Evolutionary conservation across 73 alveolate species (phyloP).

Genomic region (Paramecium octaurelia): DNA sequence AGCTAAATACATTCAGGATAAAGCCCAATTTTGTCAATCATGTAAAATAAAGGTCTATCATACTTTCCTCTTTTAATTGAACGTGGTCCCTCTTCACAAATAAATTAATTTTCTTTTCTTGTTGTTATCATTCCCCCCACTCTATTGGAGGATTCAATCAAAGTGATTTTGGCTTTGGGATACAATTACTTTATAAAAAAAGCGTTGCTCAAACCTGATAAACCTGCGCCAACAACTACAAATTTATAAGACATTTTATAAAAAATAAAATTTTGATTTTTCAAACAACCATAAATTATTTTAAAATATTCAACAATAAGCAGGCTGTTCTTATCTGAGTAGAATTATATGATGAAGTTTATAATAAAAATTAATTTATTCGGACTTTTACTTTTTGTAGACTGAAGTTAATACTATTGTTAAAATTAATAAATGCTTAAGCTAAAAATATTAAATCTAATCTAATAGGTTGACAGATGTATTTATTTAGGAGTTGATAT

Average conservation of each 20-base stretch:
- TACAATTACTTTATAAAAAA: neutral
- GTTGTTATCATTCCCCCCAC: slow-evolving; percentile 25
- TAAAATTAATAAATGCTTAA: too few relatives aligned
- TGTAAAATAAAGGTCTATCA: neutral
- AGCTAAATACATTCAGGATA: neutral
- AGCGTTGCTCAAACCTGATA: slow-evolving; percentile 12
- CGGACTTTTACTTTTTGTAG: too few relatives aligned
- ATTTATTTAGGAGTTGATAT: too few relatives aligned
- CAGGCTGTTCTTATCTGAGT: too few relatives aligned
- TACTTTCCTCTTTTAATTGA: neutral
- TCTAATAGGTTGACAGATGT: too few relatives aligned
- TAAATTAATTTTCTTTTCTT: neutral
- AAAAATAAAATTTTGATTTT: neutral
- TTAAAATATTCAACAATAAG: neutral
- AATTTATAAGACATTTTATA: neutral
- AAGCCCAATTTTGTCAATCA: neutral
- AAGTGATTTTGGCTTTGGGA: neutral
- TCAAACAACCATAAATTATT: neutral
- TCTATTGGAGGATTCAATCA: neutral
- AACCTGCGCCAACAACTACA: slow-evolving; percentile 32
- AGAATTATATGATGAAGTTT: too few relatives aligned
- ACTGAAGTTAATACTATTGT: too few relatives aligned
- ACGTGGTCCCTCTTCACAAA: slow-evolving; percentile 28
- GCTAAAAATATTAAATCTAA: too few relatives aligned
- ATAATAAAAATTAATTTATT: too few relatives aligned